phyloP scores from a whole-genome alignment of 2,329 filamentous ascomycete genomes.

The Zopfia rhizophila region DNA sequence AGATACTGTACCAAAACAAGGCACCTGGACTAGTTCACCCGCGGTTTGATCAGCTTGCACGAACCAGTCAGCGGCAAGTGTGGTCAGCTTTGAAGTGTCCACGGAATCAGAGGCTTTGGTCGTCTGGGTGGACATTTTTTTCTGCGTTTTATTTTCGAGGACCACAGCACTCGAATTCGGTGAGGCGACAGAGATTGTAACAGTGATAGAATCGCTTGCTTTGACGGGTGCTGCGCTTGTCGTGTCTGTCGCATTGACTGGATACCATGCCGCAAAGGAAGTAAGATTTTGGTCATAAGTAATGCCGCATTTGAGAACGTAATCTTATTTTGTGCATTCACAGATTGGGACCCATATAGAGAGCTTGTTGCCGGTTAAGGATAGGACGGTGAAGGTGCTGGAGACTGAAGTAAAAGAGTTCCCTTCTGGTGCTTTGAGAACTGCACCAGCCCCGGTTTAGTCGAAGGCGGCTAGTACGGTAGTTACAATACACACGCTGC shows the following conservation, averaged over 20 bases:
- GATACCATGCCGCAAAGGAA: conserved; percentile 34
- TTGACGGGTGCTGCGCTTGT: conserved; percentile 29
- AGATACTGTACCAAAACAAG: conserved; percentile 30
- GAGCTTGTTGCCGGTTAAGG: conserved; percentile 29
- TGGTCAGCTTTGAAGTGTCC: conserved; percentile 25
- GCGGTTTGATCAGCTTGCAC: conserved; percentile 37
- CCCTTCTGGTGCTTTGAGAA: conserved; percentile 36
- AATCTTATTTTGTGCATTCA: conserved; percentile 29
- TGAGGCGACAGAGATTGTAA: conserved; percentile 25
- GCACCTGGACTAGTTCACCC: conserved; percentile 33
- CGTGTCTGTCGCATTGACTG: conserved; percentile 27
- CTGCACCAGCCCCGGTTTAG: conserved; percentile 34
- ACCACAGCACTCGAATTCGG: conserved; percentile 30
- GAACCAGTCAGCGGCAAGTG: conserved; percentile 34
- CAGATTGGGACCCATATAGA: conserved; percentile 40
- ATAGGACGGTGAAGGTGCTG: conserved; percentile 36
- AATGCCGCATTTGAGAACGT: conserved; percentile 36
- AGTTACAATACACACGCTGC: conserved; percentile 20
- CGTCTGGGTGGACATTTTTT: conserved; percentile 28
- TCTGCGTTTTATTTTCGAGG: conserved; percentile 38
- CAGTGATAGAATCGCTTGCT: conserved; percentile 31
- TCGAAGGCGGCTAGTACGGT: conserved; percentile 34
- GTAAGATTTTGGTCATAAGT: conserved; percentile 31
- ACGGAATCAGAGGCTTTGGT: conserved; percentile 26
- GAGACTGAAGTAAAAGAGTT: conserved; percentile 33